Evolutionary conservation across 345 rosid genomes (phyloP).

Genomic region (Eucalyptus marginata): DNA sequence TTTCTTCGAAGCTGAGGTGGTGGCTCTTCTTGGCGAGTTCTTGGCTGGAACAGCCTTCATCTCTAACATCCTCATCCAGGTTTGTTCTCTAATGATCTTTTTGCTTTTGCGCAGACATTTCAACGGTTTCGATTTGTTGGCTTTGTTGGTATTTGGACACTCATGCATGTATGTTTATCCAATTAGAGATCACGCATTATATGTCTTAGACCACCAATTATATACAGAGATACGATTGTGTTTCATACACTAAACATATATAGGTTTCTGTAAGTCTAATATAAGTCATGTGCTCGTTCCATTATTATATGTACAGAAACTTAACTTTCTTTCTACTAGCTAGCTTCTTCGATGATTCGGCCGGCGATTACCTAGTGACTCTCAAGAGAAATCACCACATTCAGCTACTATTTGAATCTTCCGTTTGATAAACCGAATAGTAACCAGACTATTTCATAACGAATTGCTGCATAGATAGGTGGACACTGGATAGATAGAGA

Average conservation of each 20-base stretch:
- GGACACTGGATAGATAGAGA: too few species aligned
- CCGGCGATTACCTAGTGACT: not conserved
- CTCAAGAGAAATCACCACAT: not conserved
- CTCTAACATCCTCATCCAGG: not conserved
- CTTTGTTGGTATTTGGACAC: not conserved
- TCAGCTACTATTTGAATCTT: not conserved
- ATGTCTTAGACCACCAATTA: not conserved
- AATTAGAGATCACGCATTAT: not conserved
- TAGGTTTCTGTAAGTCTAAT: fast-evolving
- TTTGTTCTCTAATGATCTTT: not conserved
- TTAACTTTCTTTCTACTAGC: not conserved
- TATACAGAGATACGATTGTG: fast-evolving
- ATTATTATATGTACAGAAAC: not conserved
- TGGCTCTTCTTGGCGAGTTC: not conserved
- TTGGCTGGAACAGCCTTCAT: not conserved
- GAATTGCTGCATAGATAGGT: not conserved
- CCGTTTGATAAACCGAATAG: not conserved
- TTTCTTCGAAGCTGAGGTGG: not conserved
- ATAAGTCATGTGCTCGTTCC: fast-evolving
- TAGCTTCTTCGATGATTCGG: not conserved
- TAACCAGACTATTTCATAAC: not conserved
- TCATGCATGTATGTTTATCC: not conserved
- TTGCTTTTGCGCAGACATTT: not conserved
- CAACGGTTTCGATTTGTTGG: not conserved
- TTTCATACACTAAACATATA: not conserved